Evolutionary conservation across 495 filamentous ascomycete genomes (phyloP), one percentile per base, ranked within the genome.

Genomic region (Xeromyces bisporus): DNA sequence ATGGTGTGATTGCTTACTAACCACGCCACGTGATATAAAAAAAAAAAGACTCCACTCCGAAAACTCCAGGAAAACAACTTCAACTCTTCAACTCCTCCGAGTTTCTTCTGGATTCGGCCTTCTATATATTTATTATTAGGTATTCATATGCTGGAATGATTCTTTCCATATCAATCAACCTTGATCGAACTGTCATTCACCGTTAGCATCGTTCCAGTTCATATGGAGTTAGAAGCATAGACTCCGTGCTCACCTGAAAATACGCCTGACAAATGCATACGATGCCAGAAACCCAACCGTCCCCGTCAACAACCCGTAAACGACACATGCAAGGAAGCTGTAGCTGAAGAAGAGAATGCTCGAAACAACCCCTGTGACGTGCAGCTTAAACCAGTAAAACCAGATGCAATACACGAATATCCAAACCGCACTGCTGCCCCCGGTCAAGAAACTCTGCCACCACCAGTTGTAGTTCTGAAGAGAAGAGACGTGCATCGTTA

Each of bases 381-480:
- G 77, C 20, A 94, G 62, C 51, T 77, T 80, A 45, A 72, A 73
- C 40, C 72, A 67, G 56, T 83, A 93, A 56, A 91, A 94, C 74
- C 80, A 93, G 26, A 77, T 60, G 44, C 79, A 81, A 52, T 92
- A 93, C 23, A 70, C 43, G 47, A 87, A 91, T 23, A 94, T 73
- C 85, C 85, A 94, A 37, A 83, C 52, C 2, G 77, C 71, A 39
- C 73, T 79, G 42, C 77, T 75, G 31, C 76, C 77, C 25, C 86
- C 86, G 10, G 86, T 70, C 23, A 84, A 51, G 60, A 94, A 89
- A 39, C 77, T 82, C 47, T 83, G 78, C 84, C 84, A 93, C 82
- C 81, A 91, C 86, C 86, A 94, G 49, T 89, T 68, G 52, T 92
- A 83, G 48, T 93, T 87, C 73, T 85, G 28, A 7, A 33, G 15